Evolutionary conservation across 176 grass and related monocot genomes (phyloP).

Genomic region (Raddia guianensis): DNA sequence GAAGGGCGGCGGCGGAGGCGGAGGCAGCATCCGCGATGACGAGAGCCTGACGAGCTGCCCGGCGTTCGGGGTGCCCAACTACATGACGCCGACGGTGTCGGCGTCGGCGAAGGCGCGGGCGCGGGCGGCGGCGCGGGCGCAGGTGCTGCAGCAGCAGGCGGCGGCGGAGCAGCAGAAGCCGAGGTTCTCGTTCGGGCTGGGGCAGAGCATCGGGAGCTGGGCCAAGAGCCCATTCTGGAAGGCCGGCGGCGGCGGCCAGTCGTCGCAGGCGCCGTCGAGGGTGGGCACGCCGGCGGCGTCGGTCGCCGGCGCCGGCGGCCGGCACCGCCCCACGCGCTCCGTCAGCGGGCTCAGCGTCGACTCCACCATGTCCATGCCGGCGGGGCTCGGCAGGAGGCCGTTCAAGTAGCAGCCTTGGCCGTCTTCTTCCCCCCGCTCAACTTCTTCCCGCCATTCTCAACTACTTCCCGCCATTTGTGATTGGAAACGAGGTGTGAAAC

Average conservation of each 20-base stretch:
- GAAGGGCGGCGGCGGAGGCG: neutral
- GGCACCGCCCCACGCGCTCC: slow-evolving; percentile 66
- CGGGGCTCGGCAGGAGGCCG: slow-evolving; percentile 53
- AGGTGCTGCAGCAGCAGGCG: slow-evolving; percentile 34
- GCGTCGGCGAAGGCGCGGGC: slow-evolving; percentile 80
- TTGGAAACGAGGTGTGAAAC: slow-evolving; percentile 10
- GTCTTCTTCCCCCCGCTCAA: no score
- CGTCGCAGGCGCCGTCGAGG: slow-evolving; percentile 40
- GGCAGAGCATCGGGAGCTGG: slow-evolving; percentile 65
- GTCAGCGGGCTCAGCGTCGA: slow-evolving; percentile 78
- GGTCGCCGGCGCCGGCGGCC: slow-evolving; percentile 37
- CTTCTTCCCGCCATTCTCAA: no score
- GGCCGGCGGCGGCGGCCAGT: neutral
- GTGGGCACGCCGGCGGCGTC: slow-evolving; percentile 50
- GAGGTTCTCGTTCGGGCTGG: slow-evolving; percentile 65
- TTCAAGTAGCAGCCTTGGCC: slow-evolving; percentile 51
- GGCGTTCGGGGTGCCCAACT: slow-evolving; percentile 76
- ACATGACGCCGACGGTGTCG: slow-evolving; percentile 90
- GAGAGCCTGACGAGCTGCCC: slow-evolving; percentile 93
- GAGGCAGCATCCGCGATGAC: slow-evolving; percentile 61
- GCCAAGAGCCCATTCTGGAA: slow-evolving; percentile 75
- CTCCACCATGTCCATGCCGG: slow-evolving; percentile 80
- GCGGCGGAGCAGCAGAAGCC: slow-evolving; percentile 60
- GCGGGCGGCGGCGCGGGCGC: slow-evolving; percentile 31
- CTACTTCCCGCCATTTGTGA: neutral